phyloP scores from a whole-genome alignment of 2,329 filamentous ascomycete genomes.

The Setomelanomma holmii region DNA sequence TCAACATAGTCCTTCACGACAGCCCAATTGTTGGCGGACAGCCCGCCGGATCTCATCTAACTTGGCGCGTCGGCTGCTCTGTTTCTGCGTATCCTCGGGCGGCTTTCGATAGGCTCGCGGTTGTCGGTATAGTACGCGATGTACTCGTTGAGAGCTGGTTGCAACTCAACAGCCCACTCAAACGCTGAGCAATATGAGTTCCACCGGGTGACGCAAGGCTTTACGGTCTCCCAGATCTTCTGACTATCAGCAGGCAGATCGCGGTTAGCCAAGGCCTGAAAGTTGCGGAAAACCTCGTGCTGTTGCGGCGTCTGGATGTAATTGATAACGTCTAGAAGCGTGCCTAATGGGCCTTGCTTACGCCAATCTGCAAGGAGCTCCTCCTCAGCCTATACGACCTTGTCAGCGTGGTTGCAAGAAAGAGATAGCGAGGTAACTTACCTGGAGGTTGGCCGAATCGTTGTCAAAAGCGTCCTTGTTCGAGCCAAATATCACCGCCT shows the following conservation, averaged over 20 bases:
- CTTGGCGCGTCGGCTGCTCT: not conserved
- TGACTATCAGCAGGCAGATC: not conserved
- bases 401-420: too few relatives aligned
- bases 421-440: too few relatives aligned
- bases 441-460: not conserved
- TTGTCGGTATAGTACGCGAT: not conserved
- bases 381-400: too few relatives aligned
- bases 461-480: not conserved
- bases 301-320: slow-evolving; percentile 3
- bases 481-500: too few relatives aligned
- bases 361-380: not conserved
- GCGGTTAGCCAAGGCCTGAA: not conserved
- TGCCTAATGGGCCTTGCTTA: not conserved
- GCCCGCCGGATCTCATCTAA: not conserved
- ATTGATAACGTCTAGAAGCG: slow-evolving; percentile 4
- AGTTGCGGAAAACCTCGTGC: not conserved
- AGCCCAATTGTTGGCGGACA: not conserved
- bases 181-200: not conserved
- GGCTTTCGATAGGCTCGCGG: not conserved
- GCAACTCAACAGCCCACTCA: not conserved
- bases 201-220: not conserved
- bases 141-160: not conserved
- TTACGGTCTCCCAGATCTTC: not conserved
- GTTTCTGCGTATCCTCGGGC: not conserved
- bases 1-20: slow-evolving; percentile 8